Conservation (phyloP, 2,329 filamentous ascomycete species). For the Sporothrix globosa region DNA sequence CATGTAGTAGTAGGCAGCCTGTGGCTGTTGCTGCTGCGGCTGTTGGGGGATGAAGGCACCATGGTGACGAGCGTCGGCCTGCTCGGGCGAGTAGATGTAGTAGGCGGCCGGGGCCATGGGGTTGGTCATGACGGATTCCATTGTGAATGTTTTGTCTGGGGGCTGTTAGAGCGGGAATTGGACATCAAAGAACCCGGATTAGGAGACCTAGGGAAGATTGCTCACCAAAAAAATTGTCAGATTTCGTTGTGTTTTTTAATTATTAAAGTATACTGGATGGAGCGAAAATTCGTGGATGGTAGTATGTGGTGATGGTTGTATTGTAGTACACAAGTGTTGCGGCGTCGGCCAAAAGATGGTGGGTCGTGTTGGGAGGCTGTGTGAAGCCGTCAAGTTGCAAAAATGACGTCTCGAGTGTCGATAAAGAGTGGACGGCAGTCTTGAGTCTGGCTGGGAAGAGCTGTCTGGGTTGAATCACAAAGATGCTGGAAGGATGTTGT, state of each 20-base stretch:
- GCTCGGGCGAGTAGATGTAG: slow-evolving; percentile 84
- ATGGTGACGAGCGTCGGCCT: slow-evolving; percentile 73
- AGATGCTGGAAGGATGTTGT: slow-evolving; percentile 36
- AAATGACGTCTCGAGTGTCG: slow-evolving; percentile 32
- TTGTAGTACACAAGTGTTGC: slow-evolving; percentile 40
- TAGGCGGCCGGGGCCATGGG: slow-evolving; percentile 73
- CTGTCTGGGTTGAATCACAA: slow-evolving; percentile 29
- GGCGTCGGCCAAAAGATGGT: slow-evolving; percentile 47
- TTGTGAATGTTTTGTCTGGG: slow-evolving; percentile 47
- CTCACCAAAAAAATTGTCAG: slow-evolving; percentile 27
- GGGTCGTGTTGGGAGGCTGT: slow-evolving; percentile 38
- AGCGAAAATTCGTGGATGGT: slow-evolving; percentile 7
- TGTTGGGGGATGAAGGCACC: slow-evolving; percentile 71
- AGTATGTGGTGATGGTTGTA: neutral
- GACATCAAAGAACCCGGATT: neutral
- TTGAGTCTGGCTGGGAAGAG: slow-evolving; percentile 35
- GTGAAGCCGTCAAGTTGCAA: slow-evolving; percentile 36
- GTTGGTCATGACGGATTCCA: slow-evolving; percentile 65
- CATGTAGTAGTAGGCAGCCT: slow-evolving; percentile 28
- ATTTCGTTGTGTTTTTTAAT: slow-evolving; percentile 28
- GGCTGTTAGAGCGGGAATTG: slow-evolving; percentile 31
- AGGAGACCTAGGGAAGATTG: neutral
- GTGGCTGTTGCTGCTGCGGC: slow-evolving; percentile 53
- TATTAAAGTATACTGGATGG: slow-evolving; percentile 29
- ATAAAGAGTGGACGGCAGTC: slow-evolving; percentile 54